Conservation (phyloP, 768 basidiomycete species). For the Lactarius sp. region DNA sequence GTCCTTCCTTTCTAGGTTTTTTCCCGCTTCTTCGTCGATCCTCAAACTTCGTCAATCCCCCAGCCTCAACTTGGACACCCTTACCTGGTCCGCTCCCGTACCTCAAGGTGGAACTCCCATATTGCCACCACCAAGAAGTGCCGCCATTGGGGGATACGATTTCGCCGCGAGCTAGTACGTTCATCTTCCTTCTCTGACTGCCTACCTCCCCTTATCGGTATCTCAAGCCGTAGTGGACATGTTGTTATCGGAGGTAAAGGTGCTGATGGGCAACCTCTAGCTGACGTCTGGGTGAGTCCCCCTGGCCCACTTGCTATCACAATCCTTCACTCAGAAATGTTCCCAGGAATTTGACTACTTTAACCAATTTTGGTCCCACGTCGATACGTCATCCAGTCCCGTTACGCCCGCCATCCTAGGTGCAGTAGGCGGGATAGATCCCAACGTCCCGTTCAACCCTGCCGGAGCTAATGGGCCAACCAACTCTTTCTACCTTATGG, state of each 20-base stretch:
- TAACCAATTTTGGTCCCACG: conserved; percentile 71
- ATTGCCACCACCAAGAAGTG: conserved; percentile 58
- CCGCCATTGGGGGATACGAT: conserved; percentile 61
- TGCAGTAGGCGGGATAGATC: conserved; percentile 69
- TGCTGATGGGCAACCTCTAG: conserved; percentile 46
- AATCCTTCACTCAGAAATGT: conserved; percentile 17
- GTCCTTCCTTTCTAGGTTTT: conserved; percentile 28
- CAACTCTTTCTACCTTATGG: conserved; percentile 69
- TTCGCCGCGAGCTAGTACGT: conserved; percentile 80
- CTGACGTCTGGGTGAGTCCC: conserved; percentile 67
- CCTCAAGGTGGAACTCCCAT: conserved; percentile 45
- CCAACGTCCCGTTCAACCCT: conserved; percentile 37
- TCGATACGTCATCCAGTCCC: conserved; percentile 40
- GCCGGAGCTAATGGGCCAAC: conserved; percentile 48
- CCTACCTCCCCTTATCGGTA: conserved; percentile 21
- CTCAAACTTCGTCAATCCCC: conserved; percentile 16
- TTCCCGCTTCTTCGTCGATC: neutral
- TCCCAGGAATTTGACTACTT: conserved; percentile 71
- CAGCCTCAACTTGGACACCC: conserved; percentile 58
- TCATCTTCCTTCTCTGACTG: conserved; percentile 9
- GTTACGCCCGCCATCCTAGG: conserved; percentile 60
- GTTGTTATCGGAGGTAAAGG: conserved; percentile 69
- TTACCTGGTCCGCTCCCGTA: conserved; percentile 55
- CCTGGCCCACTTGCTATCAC: conserved; percentile 9
- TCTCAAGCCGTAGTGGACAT: conserved; percentile 62